Conservation (phyloP, 768 basidiomycete species). For the Stropharia rugosoannulata region DNA sequence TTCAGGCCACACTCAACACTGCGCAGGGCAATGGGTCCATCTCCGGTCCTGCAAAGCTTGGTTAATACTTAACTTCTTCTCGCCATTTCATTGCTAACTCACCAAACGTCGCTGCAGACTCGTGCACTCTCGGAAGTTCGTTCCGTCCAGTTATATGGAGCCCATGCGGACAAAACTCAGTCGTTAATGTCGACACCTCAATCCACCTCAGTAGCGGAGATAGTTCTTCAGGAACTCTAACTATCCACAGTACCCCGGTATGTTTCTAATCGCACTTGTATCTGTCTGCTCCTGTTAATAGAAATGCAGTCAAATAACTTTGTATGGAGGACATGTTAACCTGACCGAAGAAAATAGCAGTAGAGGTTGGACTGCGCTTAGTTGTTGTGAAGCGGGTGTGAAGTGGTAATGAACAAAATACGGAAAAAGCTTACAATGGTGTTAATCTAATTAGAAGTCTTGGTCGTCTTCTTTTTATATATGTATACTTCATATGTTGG, state of each 20-base stretch:
- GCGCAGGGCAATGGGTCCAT: slow-evolving; percentile 7
- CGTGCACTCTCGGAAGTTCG: too few relatives aligned
- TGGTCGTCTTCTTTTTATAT: too few relatives aligned
- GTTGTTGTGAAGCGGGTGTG: not conserved
- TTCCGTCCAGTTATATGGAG: too few relatives aligned
- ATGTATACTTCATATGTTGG: too few relatives aligned
- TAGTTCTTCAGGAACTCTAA: slow-evolving; percentile 13
- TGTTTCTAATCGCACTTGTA: slow-evolving; percentile 4
- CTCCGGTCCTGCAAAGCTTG: slow-evolving; percentile 12
- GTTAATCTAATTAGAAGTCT: too few relatives aligned
- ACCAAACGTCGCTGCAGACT: too few relatives aligned
- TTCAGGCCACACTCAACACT: slow-evolving; percentile 16
- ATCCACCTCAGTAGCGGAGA: slow-evolving; percentile 19
- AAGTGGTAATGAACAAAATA: not conserved
- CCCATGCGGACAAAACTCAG: slow-evolving; percentile 14
- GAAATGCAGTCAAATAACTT: not conserved
- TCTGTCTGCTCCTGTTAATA: not conserved
- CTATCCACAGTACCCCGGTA: slow-evolving; percentile 15
- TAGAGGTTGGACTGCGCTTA: too few relatives aligned
- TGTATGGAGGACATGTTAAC: slow-evolving; percentile 10
- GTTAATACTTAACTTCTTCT: too few relatives aligned
- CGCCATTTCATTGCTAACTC: too few relatives aligned
- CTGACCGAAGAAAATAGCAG: not conserved
- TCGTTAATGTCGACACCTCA: slow-evolving; percentile 19
- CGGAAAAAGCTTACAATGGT: too few relatives aligned